Conservation (phyloP, 768 basidiomycete species). For the Pleurotus ostreatus region DNA sequence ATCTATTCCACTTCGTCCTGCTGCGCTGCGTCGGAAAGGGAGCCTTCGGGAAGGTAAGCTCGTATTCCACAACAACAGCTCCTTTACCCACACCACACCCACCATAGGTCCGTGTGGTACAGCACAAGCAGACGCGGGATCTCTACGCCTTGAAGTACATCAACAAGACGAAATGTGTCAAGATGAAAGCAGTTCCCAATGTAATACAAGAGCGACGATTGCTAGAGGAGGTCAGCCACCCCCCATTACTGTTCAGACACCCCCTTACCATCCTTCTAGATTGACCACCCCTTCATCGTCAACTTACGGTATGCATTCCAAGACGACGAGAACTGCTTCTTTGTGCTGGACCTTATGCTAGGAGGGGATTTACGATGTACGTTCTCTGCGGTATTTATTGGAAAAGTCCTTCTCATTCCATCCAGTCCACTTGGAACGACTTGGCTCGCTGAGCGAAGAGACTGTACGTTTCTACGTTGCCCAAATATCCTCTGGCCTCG, state of each 20-base stretch:
- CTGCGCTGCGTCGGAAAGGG: slow-evolving; percentile 97
- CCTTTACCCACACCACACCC: slow-evolving; percentile 7
- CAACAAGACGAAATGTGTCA: slow-evolving; percentile 96
- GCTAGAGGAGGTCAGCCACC: slow-evolving; percentile 78
- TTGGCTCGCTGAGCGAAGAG: slow-evolving; percentile 71
- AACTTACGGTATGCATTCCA: slow-evolving; percentile 96
- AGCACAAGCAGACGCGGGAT: slow-evolving; percentile 97
- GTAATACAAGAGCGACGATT: slow-evolving; percentile 94
- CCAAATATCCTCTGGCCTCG: slow-evolving; percentile 82
- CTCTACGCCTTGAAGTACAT: slow-evolving; percentile 99
- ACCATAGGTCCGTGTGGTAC: slow-evolving; percentile 91
- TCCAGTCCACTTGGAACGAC: slow-evolving; percentile 83
- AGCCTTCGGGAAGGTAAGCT: slow-evolving; percentile 90
- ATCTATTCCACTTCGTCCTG: slow-evolving; percentile 95
- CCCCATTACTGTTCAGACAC: not conserved
- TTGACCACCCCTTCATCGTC: slow-evolving; percentile 94
- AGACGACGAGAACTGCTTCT: slow-evolving; percentile 98
- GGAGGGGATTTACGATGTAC: slow-evolving; percentile 91
- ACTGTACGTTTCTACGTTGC: slow-evolving; percentile 87
- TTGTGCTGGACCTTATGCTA: slow-evolving; percentile 95
- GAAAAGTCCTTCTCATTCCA: not conserved
- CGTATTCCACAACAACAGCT: slow-evolving; percentile 7
- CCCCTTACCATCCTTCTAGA: slow-evolving; percentile 36
- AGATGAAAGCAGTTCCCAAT: slow-evolving; percentile 97
- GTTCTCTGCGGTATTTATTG: slow-evolving; percentile 21